Conservation (phyloP, 495 filamentous ascomycete genomes). For the Friedmanniomyces simplex region DNA sequence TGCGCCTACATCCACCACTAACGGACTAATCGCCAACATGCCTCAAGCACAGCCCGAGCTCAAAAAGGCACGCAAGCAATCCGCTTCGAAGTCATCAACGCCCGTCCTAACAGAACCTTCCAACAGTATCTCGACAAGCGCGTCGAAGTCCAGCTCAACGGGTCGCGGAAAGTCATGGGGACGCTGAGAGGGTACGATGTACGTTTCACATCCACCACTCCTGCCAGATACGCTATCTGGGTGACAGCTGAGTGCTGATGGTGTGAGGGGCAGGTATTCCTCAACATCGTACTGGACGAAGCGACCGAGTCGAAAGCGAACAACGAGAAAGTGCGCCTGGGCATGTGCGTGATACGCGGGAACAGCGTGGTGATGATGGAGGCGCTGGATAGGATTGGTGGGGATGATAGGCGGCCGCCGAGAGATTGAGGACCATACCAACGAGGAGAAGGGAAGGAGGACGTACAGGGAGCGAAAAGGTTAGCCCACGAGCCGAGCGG, state of each 20-base stretch:
- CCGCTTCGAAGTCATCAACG: not conserved
- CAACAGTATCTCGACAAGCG: slow-evolving; percentile 96
- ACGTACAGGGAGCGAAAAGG: too few relatives aligned
- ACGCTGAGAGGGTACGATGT: slow-evolving; percentile 94
- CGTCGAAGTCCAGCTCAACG: slow-evolving; percentile 94
- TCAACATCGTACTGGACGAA: slow-evolving; percentile 96
- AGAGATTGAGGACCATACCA: too few relatives aligned
- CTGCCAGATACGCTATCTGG: not conserved
- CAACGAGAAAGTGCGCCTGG: slow-evolving; percentile 80
- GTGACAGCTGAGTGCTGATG: not conserved
- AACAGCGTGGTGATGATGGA: slow-evolving; percentile 97
- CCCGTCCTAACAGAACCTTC: slow-evolving; percentile 1
- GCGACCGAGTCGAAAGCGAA: slow-evolving; percentile 92
- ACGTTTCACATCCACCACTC: not conserved
- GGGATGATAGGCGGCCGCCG: not conserved
- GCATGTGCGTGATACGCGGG: slow-evolving; percentile 90
- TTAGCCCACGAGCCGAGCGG: too few relatives aligned
- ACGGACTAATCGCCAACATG: slow-evolving; percentile 49
- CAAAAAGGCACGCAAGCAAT: slow-evolving; percentile 62
- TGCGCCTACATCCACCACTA: not conserved
- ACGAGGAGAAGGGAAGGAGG: too few relatives aligned
- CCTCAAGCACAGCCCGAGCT: slow-evolving; percentile 98
- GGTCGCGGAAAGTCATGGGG: slow-evolving; percentile 92
- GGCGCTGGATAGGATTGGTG: slow-evolving; percentile 32
- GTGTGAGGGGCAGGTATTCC: slow-evolving; percentile 73